Base-by-base conservation (phyloP, 495 filamentous ascomycete species). In the Cercophora samala region DNA sequence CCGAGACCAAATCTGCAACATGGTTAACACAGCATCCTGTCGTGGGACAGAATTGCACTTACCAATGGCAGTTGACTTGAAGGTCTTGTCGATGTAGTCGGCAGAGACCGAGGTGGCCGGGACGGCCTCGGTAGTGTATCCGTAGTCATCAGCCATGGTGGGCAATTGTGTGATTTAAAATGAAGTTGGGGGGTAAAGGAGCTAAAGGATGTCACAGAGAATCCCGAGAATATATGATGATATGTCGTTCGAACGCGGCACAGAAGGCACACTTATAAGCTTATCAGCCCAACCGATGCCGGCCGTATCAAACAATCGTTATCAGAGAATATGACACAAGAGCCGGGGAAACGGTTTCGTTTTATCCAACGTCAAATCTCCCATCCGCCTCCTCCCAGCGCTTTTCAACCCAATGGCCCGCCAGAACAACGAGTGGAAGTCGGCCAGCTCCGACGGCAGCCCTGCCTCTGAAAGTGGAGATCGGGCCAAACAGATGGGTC, bases 61-160 rank as follows among this genome's bases (percentile, higher is more conserved):
- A 91, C 90, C 90, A 66, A 90, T 91, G 73, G 79, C 85, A 62
- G 80, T 86, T 26, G 89, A 89, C 32, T 82, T 81, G 77, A 96
- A 93, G 54, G 89, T 89, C 62, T 81, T 74, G 76, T 93, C 88
- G 69, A 93, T 94, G 51, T 89, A 79, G 22, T 82, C 81, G 53
- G 85, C 70, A 65, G 84, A 76, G 63, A 90, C 73, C 6, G 68
- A 69, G 13, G 82, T 84, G 19, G 77, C 81, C 68, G 77, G 68
- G 66, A 86, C 78, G 63, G 79, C 69, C 42, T 83, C 80, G 1
- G 85, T 68, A 64, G 81, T 75, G 69, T 86, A 86, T 52, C 70
- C 76, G 62, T 73, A 73, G 21, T 79, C 79, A 22, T 75, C 74
- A 66, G 73, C 71, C 59, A 64, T 64, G 51, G 55, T 51, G 21